Evolutionary conservation across 1,284 basidiomycete genomes (phyloP).

Genomic region (Rhodotorula sp.): DNA sequence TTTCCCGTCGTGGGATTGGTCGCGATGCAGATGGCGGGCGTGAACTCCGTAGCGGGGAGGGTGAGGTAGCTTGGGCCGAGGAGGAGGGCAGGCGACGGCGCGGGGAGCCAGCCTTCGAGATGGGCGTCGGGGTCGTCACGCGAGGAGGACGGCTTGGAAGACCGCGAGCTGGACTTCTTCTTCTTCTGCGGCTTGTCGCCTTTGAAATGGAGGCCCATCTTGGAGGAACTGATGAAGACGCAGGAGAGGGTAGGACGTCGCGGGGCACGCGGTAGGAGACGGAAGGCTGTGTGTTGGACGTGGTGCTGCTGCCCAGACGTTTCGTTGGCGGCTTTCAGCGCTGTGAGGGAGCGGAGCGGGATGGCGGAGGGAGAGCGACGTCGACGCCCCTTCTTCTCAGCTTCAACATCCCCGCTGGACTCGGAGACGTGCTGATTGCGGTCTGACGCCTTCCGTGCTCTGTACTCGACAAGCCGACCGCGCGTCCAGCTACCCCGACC

Average conservation of each 20-base stretch:
- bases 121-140: slow-evolving; percentile 16
- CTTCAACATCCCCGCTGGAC: too few species aligned
- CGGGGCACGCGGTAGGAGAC: not conserved
- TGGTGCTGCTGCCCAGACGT: not conserved
- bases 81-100: slow-evolving; percentile 69
- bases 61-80: slow-evolving; percentile 79
- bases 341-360: too few species aligned
- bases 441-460: too few species aligned
- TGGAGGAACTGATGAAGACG: not conserved
- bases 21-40: slow-evolving; percentile 67
- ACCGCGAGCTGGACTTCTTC: slow-evolving; percentile 56
- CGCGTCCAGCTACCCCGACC: too few species aligned
- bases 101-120: slow-evolving; percentile 67
- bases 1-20: slow-evolving; percentile 73
- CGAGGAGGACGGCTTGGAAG: slow-evolving; percentile 51
- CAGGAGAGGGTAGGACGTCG: not conserved
- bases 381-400: too few species aligned
- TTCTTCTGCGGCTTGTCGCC: slow-evolving; percentile 84
- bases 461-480: too few species aligned
- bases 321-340: too few species aligned
- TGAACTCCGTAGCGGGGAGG: slow-evolving; percentile 67
- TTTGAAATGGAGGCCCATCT: slow-evolving; percentile 62
- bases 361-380: too few species aligned
- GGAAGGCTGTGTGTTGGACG: not conserved
- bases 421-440: too few species aligned